Conservation (phyloP, 2,329 filamentous ascomycete species). For the Phoma sp. region DNA sequence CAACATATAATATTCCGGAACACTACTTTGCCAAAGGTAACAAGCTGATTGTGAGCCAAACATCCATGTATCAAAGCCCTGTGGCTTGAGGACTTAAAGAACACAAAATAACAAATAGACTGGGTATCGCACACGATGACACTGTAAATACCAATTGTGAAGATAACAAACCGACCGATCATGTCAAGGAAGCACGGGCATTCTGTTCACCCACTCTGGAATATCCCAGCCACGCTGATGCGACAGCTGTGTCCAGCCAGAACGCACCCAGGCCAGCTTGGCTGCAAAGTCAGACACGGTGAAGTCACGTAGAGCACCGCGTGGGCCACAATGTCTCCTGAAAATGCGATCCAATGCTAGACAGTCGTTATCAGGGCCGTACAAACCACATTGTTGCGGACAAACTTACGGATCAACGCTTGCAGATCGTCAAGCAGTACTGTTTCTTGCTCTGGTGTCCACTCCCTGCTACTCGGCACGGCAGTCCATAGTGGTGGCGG, state of each 20-base stretch:
- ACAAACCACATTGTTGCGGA: not conserved
- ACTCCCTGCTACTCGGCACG: conserved; percentile 26
- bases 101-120: too few species aligned
- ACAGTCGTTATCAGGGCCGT: conserved; percentile 1
- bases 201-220: conserved; percentile 35
- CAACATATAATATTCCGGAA: too few species aligned
- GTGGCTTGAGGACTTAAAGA: too few species aligned
- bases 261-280: conserved; percentile 22
- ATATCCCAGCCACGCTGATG: conserved; percentile 29
- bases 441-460: conserved; percentile 39
- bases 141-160: too few species aligned
- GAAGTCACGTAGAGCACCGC: conserved; percentile 34
- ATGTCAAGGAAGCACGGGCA: conserved; percentile 30
- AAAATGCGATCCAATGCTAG: conserved; percentile 41
- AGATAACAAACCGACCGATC: not conserved
- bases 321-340: conserved; percentile 28
- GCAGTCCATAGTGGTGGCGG: conserved; percentile 20
- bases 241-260: conserved; percentile 17
- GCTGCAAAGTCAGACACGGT: conserved; percentile 30
- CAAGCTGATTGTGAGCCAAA: too few species aligned
- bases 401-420: conserved; percentile 32
- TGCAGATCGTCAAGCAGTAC: conserved; percentile 43
- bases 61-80: too few species aligned
- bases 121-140: too few species aligned
- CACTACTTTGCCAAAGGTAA: too few species aligned